phyloP scores from a whole-genome alignment of 108 stramenopile genomes.

The Discostella pseudostelligera region DNA sequence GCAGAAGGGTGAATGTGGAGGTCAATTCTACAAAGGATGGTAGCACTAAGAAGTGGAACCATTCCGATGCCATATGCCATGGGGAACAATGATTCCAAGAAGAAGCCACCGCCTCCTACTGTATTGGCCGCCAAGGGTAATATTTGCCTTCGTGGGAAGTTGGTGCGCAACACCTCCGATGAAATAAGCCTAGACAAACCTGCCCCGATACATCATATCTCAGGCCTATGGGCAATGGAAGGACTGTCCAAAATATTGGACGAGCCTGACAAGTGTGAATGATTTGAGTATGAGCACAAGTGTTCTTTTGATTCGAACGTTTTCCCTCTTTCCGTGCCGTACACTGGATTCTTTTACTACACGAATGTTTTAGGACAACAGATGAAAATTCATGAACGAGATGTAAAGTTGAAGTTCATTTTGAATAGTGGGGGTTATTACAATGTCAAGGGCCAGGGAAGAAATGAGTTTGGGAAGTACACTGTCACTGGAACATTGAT shows the following conservation, averaged over 20 bases:
- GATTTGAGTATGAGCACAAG: slow-evolving; percentile 87
- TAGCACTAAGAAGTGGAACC: no score
- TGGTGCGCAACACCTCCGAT: slow-evolving; percentile 53
- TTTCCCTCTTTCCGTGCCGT: slow-evolving; percentile 78
- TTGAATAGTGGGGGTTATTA: slow-evolving; percentile 78
- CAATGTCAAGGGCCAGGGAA: slow-evolving; percentile 85
- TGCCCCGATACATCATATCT: slow-evolving; percentile 62
- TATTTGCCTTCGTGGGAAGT: slow-evolving; percentile 70
- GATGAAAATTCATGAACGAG: slow-evolving; percentile 65
- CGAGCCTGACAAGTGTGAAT: slow-evolving; percentile 75
- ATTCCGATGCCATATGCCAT: slow-evolving; percentile 46
- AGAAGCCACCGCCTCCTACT: slow-evolving; percentile 45
- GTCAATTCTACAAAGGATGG: no score
- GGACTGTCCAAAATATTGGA: slow-evolving; percentile 65
- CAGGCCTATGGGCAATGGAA: slow-evolving; percentile 72
- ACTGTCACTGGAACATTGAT: slow-evolving; percentile 75
- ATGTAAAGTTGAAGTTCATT: slow-evolving; percentile 72
- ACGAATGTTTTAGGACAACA: slow-evolving; percentile 51
- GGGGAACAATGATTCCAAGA: slow-evolving; percentile 27
- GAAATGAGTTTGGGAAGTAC: slow-evolving; percentile 83
- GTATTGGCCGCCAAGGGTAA: slow-evolving; percentile 52
- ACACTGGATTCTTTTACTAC: slow-evolving; percentile 85
- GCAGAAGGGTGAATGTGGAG: no score
- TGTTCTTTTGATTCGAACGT: slow-evolving; percentile 43
- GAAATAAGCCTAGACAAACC: slow-evolving; percentile 49